Evolutionary conservation across 371 early-diverging fungal genomes (phyloP), one percentile per base, ranked within the genome.

Genomic region (Blakeslea trispora): DNA sequence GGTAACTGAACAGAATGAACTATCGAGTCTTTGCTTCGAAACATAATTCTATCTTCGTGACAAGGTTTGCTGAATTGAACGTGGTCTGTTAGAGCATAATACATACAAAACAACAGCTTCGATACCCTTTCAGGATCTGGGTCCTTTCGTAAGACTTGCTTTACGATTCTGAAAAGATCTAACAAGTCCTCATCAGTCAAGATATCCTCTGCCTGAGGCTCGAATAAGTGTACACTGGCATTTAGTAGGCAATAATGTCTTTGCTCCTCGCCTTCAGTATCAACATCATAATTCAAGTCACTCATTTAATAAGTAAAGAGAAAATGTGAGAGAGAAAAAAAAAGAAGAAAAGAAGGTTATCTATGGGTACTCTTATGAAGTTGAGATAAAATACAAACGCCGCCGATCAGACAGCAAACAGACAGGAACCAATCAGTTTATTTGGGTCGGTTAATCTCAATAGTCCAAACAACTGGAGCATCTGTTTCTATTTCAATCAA

Each of bases 381-480:
- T n/a, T n/a, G n/a, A n/a, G n/a, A n/a, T n/a, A n/a, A 37, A 37
- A 37, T 13, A 37, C 13, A 37, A 13, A 37, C 14, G 2, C 14
- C 9, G 9, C 14, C 14, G 9, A 37, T 37, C 37, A 37, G 11
- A 37, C 14, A 37, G 9, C 32, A 32, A 32, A 14, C 9, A 37
- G 37, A 37, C 21, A 21, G 39, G 35, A 35, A 54, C 55, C 47
- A 46, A 40, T 43, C 42, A 19, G 2, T 43, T 50, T 50, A 28
- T 54, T 48, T 28, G 32, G 13, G 11, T 48, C 28, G 50, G 35
- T 73, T 70, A 37, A 75, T 55, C 58, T 91, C 91, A 15, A 82
- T 81, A 0, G 93, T 93, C 93, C 93, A 94, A 4, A 91, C 81
- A 5, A 93, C 77, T 5, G 89, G 86, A 1, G 73, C 63, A 31